phyloP scores from a whole-genome alignment of 2,329 filamentous ascomycete genomes.

The Emericellopsis atlantica region DNA sequence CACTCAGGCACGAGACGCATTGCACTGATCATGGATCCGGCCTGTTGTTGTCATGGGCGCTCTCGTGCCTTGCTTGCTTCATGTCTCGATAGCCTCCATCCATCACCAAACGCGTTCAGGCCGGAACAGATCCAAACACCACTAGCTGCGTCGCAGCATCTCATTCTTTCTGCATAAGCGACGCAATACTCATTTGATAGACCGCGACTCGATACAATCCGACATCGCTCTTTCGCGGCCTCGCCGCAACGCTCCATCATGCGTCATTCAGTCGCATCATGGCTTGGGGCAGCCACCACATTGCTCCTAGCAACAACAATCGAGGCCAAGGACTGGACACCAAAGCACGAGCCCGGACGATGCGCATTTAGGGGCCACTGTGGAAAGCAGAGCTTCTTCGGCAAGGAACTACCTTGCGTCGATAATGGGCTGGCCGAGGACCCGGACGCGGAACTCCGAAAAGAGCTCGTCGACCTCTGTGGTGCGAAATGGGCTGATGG shows the following conservation, averaged over 20 bases:
- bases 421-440: constrained; percentile 76
- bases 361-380: constrained; percentile 89
- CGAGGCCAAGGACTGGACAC: constrained; percentile 23
- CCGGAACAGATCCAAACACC: too few species aligned
- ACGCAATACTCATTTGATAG: too few species aligned
- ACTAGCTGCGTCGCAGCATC: too few species aligned
- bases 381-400: constrained; percentile 82
- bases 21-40: too few species aligned
- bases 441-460: constrained; percentile 58
- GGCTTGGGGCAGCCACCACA: constrained; percentile 16
- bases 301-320: constrained; percentile 14
- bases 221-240: not conserved
- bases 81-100: too few species aligned
- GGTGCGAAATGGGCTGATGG: constrained; percentile 76
- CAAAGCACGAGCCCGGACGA: constrained; percentile 71
- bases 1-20: too few species aligned
- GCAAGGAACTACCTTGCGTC: constrained; percentile 78
- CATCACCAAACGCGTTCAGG: too few species aligned
- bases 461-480: constrained; percentile 74
- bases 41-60: too few species aligned
- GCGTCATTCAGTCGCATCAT: constrained; percentile 6
- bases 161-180: too few species aligned
- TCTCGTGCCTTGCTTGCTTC: too few species aligned
- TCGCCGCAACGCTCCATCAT: constrained; percentile 1
- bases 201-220: too few species aligned